These are phyloP conservation scores for Colletotrichum orbiculare DNA, from an alignment of 2,329 filamentous ascomycete species.

Conservation along the genomic window DNA sequence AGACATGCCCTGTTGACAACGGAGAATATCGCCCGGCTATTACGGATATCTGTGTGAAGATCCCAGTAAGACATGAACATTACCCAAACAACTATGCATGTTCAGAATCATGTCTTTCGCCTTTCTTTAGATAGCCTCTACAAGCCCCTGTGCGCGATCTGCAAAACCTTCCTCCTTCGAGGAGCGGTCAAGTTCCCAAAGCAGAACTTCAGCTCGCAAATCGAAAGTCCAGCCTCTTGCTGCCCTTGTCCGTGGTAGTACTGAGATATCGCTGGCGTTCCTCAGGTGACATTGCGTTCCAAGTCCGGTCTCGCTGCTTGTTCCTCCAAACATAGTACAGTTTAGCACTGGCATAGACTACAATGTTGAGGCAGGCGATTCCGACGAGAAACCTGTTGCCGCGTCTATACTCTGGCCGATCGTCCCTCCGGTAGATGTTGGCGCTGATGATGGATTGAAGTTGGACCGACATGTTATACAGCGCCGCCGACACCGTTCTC, in stretches of 20 bases:
- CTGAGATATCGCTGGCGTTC: constrained; percentile 34
- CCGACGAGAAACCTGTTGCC: constrained; percentile 37
- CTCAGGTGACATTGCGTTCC: constrained; percentile 56
- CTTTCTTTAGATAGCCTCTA: background rate
- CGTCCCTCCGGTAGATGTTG: constrained; percentile 60
- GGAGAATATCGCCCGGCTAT: constrained; percentile 11
- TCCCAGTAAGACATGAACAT: constrained; percentile 24
- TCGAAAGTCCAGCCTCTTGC: constrained; percentile 38
- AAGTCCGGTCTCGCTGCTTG: constrained; percentile 54
- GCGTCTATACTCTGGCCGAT: constrained; percentile 50
- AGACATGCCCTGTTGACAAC: constrained; percentile 2
- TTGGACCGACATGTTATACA: constrained; percentile 67
- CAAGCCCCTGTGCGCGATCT: background rate
- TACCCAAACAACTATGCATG: constrained; percentile 4
- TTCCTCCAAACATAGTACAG: constrained; percentile 64
- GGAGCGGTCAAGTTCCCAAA: constrained; percentile 10
- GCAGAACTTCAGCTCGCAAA: constrained; percentile 37
- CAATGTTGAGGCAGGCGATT: constrained; percentile 38
- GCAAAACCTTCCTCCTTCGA: constrained; percentile 8
- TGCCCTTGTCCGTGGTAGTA: constrained; percentile 37
- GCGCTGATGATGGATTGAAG: constrained; percentile 55
- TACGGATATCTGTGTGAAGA: constrained; percentile 14
- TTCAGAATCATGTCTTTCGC: constrained; percentile 3
- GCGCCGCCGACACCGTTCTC: constrained; percentile 69
- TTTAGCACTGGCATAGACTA: constrained; percentile 59